phyloP scores from a whole-genome alignment of 2,329 filamentous ascomycete genomes.

The Cladophialophora psammophila region DNA sequence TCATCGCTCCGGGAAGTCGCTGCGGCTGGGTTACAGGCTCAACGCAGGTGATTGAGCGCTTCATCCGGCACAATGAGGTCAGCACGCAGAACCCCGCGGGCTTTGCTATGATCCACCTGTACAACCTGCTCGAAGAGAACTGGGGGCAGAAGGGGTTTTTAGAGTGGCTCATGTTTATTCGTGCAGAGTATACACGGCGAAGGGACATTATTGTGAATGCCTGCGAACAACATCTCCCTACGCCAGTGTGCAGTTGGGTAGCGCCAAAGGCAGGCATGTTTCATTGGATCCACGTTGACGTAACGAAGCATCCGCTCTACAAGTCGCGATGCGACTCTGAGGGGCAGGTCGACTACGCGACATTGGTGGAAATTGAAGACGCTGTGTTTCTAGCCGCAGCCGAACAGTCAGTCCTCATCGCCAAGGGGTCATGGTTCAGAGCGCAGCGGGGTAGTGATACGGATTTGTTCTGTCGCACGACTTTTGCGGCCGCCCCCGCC shows the following conservation, averaged over 20 bases:
- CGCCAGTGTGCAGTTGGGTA: conserved; percentile 77
- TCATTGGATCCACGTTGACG: conserved; percentile 60
- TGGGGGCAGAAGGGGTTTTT: conserved; percentile 95
- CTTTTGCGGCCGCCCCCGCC: conserved; percentile 80
- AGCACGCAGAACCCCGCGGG: conserved; percentile 86
- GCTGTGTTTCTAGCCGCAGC: conserved; percentile 82
- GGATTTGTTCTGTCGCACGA: conserved; percentile 86
- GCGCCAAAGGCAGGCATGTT: conserved; percentile 93
- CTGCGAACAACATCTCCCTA: conserved; percentile 78
- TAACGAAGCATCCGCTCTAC: conserved; percentile 52
- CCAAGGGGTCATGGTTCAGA: conserved; percentile 89
- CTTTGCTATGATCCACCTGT: conserved; percentile 81
- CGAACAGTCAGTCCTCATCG: conserved; percentile 78
- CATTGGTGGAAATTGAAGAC: conserved; percentile 71
- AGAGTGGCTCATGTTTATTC: conserved; percentile 83
- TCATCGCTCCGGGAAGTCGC: conserved; percentile 81
- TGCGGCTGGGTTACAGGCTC: conserved; percentile 90
- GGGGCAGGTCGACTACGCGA: conserved; percentile 45
- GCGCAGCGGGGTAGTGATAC: conserved; percentile 68
- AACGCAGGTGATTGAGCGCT: conserved; percentile 82
- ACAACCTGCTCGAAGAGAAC: conserved; percentile 88
- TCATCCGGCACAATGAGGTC: conserved; percentile 80
- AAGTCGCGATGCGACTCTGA: conserved; percentile 8
- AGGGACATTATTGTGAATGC: conserved; percentile 79
- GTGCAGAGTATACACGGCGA: conserved; percentile 79